A percentile compares a stretch with the other conserved stretches of the same genome.
These are phyloP conservation scores for Trypanosoma lewisi DNA, from an alignment of 208 protist genomes.

Conservation along the genomic window DNA sequence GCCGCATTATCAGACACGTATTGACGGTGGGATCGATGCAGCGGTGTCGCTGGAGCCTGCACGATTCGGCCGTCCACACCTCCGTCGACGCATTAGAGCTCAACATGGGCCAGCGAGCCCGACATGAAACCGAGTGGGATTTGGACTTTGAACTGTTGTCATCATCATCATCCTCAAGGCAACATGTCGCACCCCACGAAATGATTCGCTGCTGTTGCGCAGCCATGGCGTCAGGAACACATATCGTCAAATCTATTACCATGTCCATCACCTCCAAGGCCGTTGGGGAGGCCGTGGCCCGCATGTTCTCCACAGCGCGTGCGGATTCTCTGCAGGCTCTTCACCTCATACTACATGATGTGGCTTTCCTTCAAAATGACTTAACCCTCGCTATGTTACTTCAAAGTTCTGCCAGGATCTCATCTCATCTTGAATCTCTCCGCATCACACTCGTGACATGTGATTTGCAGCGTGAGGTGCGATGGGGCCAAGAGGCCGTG, in stretches of 20 bases:
- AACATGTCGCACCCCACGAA: not conserved
- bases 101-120: not conserved
- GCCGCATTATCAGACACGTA: not conserved
- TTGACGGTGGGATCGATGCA: not conserved
- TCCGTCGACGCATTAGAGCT: not conserved
- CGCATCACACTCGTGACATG: constrained; percentile 31
- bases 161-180: not conserved
- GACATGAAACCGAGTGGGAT: constrained; percentile 28
- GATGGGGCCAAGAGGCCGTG: constrained; percentile 15
- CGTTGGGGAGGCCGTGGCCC: constrained; percentile 9
- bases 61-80: not conserved
- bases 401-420: not conserved
- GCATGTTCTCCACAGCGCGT: constrained; percentile 4
- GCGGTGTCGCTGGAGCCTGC: constrained; percentile 13
- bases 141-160: constrained; percentile 38
- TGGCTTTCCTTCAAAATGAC: constrained; percentile 14
- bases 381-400: constrained; percentile 4
- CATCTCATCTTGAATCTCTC: constrained; percentile 12
- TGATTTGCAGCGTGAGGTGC: constrained; percentile 5
- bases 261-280: constrained; percentile 15
- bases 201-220: constrained; percentile 19
- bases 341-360: constrained; percentile 34
- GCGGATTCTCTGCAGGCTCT: constrained; percentile 20
- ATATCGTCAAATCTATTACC: constrained; percentile 4
- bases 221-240: constrained; percentile 20